Evolutionary conservation across 148 eudicot species (phyloP).

Genomic region (Persicaria tinctoria): DNA sequence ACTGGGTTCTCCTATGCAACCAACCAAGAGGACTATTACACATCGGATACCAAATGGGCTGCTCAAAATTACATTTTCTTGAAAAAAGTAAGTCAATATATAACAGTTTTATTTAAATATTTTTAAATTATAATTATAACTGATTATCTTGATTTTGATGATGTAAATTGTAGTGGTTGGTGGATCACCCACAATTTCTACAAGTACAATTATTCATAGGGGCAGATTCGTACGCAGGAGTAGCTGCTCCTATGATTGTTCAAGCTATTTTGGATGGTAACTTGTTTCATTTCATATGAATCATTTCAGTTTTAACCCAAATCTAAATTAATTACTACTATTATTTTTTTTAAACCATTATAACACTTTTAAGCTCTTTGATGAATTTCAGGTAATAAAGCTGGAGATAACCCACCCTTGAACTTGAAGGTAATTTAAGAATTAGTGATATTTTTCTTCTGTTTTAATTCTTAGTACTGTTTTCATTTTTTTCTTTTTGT

Average conservation of each 20-base stretch:
- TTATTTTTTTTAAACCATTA: too few species aligned
- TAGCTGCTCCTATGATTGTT: slow-evolving; percentile 12
- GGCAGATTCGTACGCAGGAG: slow-evolving; percentile 19
- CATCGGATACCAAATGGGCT: slow-evolving; percentile 20
- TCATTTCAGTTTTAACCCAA: too few species aligned
- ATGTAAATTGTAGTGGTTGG: slow-evolving; percentile 11
- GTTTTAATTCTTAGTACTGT: background rate
- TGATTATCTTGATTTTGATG: background rate
- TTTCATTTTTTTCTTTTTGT: background rate
- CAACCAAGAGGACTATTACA: slow-evolving; percentile 11
- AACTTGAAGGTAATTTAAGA: slow-evolving; percentile 10
- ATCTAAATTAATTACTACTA: too few species aligned
- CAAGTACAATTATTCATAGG: slow-evolving; percentile 6
- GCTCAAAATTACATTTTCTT: slow-evolving; percentile 14
- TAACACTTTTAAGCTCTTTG: background rate
- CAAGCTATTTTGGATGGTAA: slow-evolving; percentile 14
- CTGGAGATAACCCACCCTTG: slow-evolving; percentile 8
- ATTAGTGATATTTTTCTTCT: background rate
- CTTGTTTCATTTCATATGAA: background rate
- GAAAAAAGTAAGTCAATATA: slow-evolving; percentile 9
- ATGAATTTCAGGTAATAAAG: slow-evolving; percentile 2
- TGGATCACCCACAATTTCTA: slow-evolving; percentile 11
- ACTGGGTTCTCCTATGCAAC: slow-evolving; percentile 34
- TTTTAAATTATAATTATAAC: too few species aligned
- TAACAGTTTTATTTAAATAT: background rate